These are phyloP conservation scores for Chloromonas sp. DNA, from an alignment of 163 green algal species.

Conservation along the genomic window DNA sequence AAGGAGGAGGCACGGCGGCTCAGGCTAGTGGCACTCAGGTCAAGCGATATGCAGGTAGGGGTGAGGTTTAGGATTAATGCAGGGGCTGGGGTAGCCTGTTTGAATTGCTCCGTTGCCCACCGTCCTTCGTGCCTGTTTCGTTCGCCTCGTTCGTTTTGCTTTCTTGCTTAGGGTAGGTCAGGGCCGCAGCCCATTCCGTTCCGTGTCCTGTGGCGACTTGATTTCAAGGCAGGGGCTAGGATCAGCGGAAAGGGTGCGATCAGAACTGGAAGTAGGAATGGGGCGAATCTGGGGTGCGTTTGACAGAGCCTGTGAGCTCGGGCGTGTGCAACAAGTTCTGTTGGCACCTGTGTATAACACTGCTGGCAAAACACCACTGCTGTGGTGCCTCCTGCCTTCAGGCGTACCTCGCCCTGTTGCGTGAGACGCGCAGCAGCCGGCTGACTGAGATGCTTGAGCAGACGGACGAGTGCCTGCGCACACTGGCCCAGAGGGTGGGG, in stretches of 20 bases:
- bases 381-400: conserved; percentile 1
- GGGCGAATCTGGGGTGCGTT: too few relatives aligned
- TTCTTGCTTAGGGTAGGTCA: too few relatives aligned
- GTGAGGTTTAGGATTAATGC: background rate
- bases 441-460: conserved; percentile 68
- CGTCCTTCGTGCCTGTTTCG: background rate
- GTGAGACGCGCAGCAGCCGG: conserved; percentile 45
- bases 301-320: too few relatives aligned
- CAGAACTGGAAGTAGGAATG: too few relatives aligned
- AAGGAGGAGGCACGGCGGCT: conserved; percentile 39
- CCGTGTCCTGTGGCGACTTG: too few relatives aligned
- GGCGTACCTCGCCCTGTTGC: conserved; percentile 72
- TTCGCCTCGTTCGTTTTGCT: background rate
- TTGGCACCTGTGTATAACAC: background rate
- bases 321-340: background rate
- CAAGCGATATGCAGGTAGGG: conserved; percentile 57
- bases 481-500: conserved; percentile 44
- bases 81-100: background rate
- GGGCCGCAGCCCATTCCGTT: too few relatives aligned
- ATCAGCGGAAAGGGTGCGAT: too few relatives aligned
- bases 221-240: too few relatives aligned
- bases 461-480: conserved; percentile 71
- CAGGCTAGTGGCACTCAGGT: conserved; percentile 59
- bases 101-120: background rate
- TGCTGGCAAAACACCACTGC: background rate